Evolutionary conservation across 495 filamentous ascomycete genomes (phyloP).

Genomic region (Penicillium coprophilum): DNA sequence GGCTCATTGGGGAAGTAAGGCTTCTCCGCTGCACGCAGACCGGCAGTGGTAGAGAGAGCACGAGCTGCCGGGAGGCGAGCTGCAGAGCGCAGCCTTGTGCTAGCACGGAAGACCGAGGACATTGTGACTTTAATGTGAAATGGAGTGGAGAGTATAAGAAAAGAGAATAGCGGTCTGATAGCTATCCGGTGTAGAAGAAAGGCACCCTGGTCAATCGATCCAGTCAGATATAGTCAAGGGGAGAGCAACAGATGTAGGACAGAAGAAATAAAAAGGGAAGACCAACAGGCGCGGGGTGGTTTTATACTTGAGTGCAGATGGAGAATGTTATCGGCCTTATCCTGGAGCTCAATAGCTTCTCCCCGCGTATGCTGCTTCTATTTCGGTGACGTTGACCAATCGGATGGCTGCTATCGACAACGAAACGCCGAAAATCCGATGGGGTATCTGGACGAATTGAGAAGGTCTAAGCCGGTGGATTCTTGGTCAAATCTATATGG

Average conservation of each 20-base stretch:
- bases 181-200: conserved; percentile 6
- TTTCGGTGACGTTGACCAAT: conserved; percentile 29
- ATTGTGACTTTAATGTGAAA: conserved; percentile 31
- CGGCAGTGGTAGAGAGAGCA: conserved; percentile 43
- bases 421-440: conserved; percentile 27
- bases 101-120: conserved; percentile 46
- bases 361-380: conserved; percentile 30
- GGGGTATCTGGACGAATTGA: conserved; percentile 23
- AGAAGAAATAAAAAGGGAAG: conserved; percentile 4
- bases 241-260: background rate
- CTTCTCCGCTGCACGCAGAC: conserved; percentile 45
- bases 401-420: background rate
- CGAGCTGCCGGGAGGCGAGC: conserved; percentile 40
- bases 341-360: conserved; percentile 16
- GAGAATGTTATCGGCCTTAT: conserved; percentile 19
- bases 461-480: conserved; percentile 29
- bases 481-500: conserved; percentile 19
- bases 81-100: conserved; percentile 41
- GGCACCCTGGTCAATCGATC: background rate
- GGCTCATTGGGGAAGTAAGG: conserved; percentile 75
- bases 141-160: background rate
- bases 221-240: background rate
- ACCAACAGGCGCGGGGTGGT: conserved; percentile 15
- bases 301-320: conserved; percentile 25
- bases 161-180: conserved; percentile 10